phyloP scores from a whole-genome alignment of 2,329 filamentous ascomycete species.

The Pseudogymnoascus sp. region DNA sequence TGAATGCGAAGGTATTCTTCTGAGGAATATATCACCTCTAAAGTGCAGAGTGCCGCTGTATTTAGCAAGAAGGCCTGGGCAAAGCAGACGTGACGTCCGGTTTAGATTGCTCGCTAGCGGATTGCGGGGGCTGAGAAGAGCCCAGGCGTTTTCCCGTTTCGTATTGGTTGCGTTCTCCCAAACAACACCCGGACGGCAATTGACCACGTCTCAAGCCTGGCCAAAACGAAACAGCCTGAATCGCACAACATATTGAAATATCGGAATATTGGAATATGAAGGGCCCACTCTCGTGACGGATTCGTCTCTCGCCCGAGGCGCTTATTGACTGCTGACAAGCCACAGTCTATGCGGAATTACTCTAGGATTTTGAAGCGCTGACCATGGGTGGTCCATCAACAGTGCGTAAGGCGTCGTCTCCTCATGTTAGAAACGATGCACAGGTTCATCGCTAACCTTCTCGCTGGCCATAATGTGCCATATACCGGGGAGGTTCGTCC shows the following conservation, averaged over 20 bases:
- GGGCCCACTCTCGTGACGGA: not conserved
- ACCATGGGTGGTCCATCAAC: not conserved
- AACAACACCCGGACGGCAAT: conserved; percentile 2
- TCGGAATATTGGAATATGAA: conserved; percentile 5
- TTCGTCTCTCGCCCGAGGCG: not conserved
- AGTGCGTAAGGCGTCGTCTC: not conserved
- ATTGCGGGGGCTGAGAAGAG: not conserved
- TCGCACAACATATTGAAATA: conserved; percentile 2
- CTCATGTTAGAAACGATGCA: not conserved
- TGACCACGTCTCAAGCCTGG: conserved; percentile 4
- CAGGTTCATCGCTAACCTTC: not conserved
- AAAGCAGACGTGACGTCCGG: conserved; percentile 1
- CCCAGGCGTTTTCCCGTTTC: not conserved
- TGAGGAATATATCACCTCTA: conserved; percentile 9
- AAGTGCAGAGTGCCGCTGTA: conserved; percentile 3
- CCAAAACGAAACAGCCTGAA: conserved; percentile 5
- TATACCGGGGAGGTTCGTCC: not conserved
- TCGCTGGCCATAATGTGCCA: not conserved
- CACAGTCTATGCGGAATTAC: not conserved
- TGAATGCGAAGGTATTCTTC: not conserved
- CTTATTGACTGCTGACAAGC: not conserved
- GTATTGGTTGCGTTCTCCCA: not conserved
- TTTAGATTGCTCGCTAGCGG: conserved; percentile 11
- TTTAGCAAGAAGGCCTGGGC: conserved; percentile 1
- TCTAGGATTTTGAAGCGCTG: not conserved